Conservation (phyloP, 2,329 filamentous ascomycete genomes). For the Ophiosphaerella narmari region DNA sequence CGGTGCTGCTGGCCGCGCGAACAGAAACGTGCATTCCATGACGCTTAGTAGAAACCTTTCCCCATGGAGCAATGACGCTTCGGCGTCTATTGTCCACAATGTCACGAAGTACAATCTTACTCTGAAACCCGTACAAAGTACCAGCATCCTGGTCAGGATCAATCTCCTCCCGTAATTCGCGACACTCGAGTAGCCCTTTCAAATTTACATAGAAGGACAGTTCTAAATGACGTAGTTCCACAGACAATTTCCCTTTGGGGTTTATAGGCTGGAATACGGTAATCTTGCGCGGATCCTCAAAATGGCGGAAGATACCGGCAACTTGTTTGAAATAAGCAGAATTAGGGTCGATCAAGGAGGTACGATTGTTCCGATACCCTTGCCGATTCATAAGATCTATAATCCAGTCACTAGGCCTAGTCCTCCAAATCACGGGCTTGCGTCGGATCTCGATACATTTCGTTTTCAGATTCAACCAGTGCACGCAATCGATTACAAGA, state of each 20-base stretch:
- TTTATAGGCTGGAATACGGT: too few species aligned
- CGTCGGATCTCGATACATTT: conserved; percentile 59
- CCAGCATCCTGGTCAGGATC: conserved; percentile 64
- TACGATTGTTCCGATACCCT: conserved; percentile 29
- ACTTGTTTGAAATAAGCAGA: conserved; percentile 50
- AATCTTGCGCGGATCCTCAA: too few species aligned
- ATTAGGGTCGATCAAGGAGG: conserved; percentile 56
- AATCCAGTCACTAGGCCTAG: conserved; percentile 47
- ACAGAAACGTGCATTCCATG: conserved; percentile 51
- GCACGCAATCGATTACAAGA: conserved; percentile 59
- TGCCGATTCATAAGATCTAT: conserved; percentile 28
- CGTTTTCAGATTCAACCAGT: conserved; percentile 61
- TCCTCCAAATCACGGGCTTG: conserved; percentile 45
- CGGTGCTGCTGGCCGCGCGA: conserved; percentile 20
- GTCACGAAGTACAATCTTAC: conserved; percentile 63
- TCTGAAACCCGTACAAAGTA: conserved; percentile 63
- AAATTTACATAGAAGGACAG: too few species aligned
- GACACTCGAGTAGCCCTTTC: conserved; percentile 51
- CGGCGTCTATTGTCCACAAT: conserved; percentile 46
- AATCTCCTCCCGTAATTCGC: conserved; percentile 47
- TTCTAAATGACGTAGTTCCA: too few species aligned
- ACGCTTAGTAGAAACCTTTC: conserved; percentile 38
- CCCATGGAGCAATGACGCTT: conserved; percentile 61
- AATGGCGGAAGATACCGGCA: conserved; percentile 50
- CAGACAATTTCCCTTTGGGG: too few species aligned